phyloP scores from a whole-genome alignment of 805 yeast genomes.

The Sporopachydermia lactativora region DNA sequence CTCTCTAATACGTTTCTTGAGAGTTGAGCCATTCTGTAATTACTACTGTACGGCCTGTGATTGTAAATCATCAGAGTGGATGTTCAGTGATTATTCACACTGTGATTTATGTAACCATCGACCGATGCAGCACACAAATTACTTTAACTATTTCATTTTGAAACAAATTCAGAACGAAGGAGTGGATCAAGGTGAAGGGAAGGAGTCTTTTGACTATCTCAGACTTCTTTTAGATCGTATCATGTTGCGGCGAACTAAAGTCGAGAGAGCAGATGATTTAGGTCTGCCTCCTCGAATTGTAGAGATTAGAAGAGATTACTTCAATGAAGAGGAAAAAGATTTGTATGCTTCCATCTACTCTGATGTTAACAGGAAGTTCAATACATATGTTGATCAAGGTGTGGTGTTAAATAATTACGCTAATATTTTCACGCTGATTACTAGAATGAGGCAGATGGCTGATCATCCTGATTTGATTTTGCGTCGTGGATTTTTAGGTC shows the following conservation, averaged over 20 bases:
- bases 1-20: constrained; percentile 75
- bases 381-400: constrained; percentile 90
- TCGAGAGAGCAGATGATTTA: constrained; percentile 93
- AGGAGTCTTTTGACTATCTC: constrained; percentile 61
- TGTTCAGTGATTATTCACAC: constrained; percentile 64
- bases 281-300: constrained; percentile 96
- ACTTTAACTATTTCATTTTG: constrained; percentile 89
- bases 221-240: constrained; percentile 62
- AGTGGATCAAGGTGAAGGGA: constrained; percentile 62
- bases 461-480: constrained; percentile 96
- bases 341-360: constrained; percentile 77
- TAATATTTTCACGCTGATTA: constrained; percentile 87
- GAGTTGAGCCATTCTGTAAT: constrained; percentile 71
- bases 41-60: constrained; percentile 92
- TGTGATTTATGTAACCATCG: constrained; percentile 85
- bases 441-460: constrained; percentile 95
- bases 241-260: constrained; percentile 89
- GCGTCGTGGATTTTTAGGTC: constrained; percentile 40
- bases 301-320: constrained; percentile 71
- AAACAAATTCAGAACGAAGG: constrained; percentile 87
- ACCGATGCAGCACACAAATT: constrained; percentile 91
- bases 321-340: constrained; percentile 93
- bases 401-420: constrained; percentile 95
- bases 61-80: constrained; percentile 75
- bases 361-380: constrained; percentile 76